Evolutionary conservation across 352 stramenopile species (phyloP), one percentile per base, ranked within the genome.

Genomic region (Pythium myriotylum): DNA sequence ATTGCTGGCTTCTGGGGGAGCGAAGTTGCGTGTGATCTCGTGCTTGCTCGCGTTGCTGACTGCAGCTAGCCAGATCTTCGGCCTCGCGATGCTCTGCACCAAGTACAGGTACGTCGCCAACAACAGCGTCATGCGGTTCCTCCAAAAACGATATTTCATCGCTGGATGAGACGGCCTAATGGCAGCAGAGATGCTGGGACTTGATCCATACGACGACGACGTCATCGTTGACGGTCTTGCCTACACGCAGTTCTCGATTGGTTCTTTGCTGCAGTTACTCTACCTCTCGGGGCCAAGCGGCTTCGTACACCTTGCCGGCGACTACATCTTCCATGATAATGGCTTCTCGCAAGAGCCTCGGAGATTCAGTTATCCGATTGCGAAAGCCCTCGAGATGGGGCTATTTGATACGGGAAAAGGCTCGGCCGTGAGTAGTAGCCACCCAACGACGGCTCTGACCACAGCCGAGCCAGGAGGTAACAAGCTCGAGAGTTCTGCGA

Each of bases 201-300:
- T 86, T 17, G 74, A 86, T 26, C 77, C 74, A 12, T 67, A 72
- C 13, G 37, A 82, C 8, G 27, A 56, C 0, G 54, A 61, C 2
- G 57, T 76, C 22, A 14, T 73, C 9, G 17, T 78, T 17, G 50
- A 73, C 26, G 24, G 53, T 69, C 10, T 59, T 51, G 10, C 47
- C 62, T 4, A 67, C 62, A 71, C 74, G 12, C 76, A 73, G 33
- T 78, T 73, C 16, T 73, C 71, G 8, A 57, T 85, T 7, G 75
- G 75, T 1, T 73, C 66, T 20, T 22, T 87, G 33, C 46, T 84
- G 2, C 69, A 82, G 49, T 65, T 77, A 51, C 39, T 88, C 35
- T 86, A 82, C 33, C 58, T 60, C 47, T 86, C 73, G 2, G 76
- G 78, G 22, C 76, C 76, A 13, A 88, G 78, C 19, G 78, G 73